Base-by-base conservation (phyloP, 106 monocot species). In the Platanthera guangdongensis region DNA sequence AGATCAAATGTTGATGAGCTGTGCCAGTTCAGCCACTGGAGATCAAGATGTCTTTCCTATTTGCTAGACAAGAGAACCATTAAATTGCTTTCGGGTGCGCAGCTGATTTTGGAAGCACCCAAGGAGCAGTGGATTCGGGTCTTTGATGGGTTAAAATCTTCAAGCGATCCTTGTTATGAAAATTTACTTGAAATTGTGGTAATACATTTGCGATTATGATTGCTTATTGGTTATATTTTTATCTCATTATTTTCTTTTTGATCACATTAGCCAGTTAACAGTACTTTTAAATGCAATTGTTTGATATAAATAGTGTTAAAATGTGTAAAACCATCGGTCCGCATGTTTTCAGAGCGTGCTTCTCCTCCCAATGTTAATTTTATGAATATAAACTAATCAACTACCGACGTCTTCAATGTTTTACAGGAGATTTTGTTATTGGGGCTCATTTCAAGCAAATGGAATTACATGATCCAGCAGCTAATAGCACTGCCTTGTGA, bases 41-140 rank as follows among this genome's bases (percentile, higher is more conserved):
- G 80, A 81, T 79, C 83, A 54, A 88, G 67, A 55, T 80, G 85
- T 76, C 74, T 95, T 68, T 83, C 86, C 49, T 92, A 92, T 75
- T 68, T 95, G 55, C 85, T 88, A 50, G 83, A 83, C 77, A 80
- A 87, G 52, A 90, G 90, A 80, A 95, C 95, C 48, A 83, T 88
- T 32, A 88, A 53, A 77, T 75, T 92, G 69, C 72, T 88, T 8
- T 92, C 95, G 47, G 92, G 92, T 60, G 76, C 90, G 59, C 81
- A 82, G 55, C 84, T 95, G 82, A 92, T 95, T 68, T 88, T 95
- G 51, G 74, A 69, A 70, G 85, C 85, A 9, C 86, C 92, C 50
- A 92, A 92, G 74, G 83, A 78, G 25, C 95, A 95, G 47, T 95
- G 90, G 90, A 48, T 82, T 78, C 75, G 46, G 55, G 72, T 92